Conservation (phyloP, 2,329 filamentous ascomycete species). For the Hymenoscyphus linearis region DNA sequence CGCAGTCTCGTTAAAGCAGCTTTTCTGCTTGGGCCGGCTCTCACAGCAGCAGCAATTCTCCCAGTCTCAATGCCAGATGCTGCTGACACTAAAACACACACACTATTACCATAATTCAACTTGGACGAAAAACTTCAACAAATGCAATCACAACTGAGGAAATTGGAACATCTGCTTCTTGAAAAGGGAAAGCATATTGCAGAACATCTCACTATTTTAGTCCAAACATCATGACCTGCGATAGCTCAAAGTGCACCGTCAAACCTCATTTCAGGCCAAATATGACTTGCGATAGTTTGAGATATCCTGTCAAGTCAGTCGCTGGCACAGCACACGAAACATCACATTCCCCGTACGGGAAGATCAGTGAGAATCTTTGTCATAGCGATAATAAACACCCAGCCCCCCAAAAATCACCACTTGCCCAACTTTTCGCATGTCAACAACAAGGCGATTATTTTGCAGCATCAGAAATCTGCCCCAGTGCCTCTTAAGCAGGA, state of each 20-base stretch:
- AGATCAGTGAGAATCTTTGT: constrained; percentile 19
- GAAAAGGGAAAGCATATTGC: constrained; percentile 35
- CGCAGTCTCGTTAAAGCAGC: constrained; percentile 29
- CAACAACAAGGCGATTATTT: constrained; percentile 4
- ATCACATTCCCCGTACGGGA: constrained; percentile 33
- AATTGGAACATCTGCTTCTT: constrained; percentile 39
- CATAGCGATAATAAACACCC: constrained; percentile 11
- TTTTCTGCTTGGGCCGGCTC: constrained; percentile 27
- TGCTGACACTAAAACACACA: constrained; percentile 19
- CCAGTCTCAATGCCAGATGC: constrained; percentile 18
- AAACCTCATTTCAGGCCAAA: constrained; percentile 33
- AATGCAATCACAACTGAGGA: constrained; percentile 38
- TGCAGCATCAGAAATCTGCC: not conserved
- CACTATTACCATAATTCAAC: constrained; percentile 23
- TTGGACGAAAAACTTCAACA: constrained; percentile 40
- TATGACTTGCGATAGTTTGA: constrained; percentile 37
- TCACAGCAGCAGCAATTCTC: constrained; percentile 21
- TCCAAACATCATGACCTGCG: constrained; percentile 33
- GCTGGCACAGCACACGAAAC: constrained; percentile 36
- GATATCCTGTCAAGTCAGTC: constrained; percentile 40
- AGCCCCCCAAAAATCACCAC: constrained; percentile 20
- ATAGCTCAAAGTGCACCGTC: constrained; percentile 40
- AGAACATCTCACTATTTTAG: constrained; percentile 36
- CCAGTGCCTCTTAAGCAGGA: not conserved
- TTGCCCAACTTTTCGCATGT: constrained; percentile 9